These are phyloP conservation scores for Ascocoryne sarcoides DNA, from an alignment of 2,329 filamentous ascomycete genomes.

Conservation along the genomic window DNA sequence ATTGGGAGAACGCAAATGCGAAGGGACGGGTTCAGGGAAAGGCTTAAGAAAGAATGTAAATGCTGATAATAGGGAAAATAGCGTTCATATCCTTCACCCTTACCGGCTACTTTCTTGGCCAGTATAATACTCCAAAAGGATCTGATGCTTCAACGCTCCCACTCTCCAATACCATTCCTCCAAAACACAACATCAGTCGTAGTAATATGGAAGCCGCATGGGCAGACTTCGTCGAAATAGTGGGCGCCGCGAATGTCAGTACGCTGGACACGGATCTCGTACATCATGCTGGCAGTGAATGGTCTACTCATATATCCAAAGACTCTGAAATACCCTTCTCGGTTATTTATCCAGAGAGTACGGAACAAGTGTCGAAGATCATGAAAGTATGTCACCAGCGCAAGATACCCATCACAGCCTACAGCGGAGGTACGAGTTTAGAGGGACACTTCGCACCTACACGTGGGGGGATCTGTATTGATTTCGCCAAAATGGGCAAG, in stretches of 20 bases:
- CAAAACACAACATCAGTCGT: conserved; percentile 48
- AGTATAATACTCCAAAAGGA: conserved; percentile 41
- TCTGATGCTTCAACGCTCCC: conserved; percentile 51
- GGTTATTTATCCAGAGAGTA: conserved; percentile 67
- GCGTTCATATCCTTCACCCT: conserved; percentile 23
- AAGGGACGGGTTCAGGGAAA: too few relatives aligned
- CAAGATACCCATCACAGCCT: conserved; percentile 76
- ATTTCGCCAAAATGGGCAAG: conserved; percentile 79
- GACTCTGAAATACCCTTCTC: conserved; percentile 50
- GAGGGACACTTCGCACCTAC: conserved; percentile 86
- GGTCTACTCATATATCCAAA: conserved; percentile 49
- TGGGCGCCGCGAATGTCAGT: conserved; percentile 57
- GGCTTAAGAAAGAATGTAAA: too few relatives aligned
- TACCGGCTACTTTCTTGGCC: conserved; percentile 47
- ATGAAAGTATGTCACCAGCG: conserved; percentile 82
- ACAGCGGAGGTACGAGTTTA: conserved; percentile 79
- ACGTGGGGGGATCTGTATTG: conserved; percentile 72
- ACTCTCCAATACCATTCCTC: conserved; percentile 41
- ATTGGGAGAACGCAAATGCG: too few relatives aligned
- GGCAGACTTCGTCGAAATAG: conserved; percentile 57
- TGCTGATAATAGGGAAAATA: too few relatives aligned
- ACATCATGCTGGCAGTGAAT: conserved; percentile 50
- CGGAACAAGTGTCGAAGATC: conserved; percentile 74
- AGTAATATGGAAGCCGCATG: conserved; percentile 61
- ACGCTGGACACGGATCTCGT: conserved; percentile 47